Evolutionary conservation across 2,329 filamentous ascomycete species (phyloP), one percentile per base, ranked within the genome.

Genomic region (Fusarium sp.): DNA sequence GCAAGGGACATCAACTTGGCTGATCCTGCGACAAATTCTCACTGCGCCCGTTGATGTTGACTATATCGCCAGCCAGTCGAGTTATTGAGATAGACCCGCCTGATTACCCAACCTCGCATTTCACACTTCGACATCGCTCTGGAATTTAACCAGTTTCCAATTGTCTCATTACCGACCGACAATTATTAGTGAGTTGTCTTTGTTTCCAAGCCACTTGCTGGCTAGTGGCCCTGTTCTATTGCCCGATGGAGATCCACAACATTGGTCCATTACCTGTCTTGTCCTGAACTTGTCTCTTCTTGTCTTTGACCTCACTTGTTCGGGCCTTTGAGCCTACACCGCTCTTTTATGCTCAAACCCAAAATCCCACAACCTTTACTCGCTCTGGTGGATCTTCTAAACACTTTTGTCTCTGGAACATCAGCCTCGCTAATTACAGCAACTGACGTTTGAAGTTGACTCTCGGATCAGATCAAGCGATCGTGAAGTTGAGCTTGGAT

Each of bases 301-400:
- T 52, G 62, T 62, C 56, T 65, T 63, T 58, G 52, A 64, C 64
- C 51, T 73, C 51, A 62, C 64, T 65, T 44, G 64, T 71, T 69
- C 44, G 53, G 65, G 56, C 58, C 66, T 64, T 58, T 42, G 60
- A 49, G 67, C 46, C 71, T 70, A 70, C 73, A 75, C 73, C 73
- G 73, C 73, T 75, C 58, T 74, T 75, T 75, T 62, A 69, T 62
- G 21, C 54, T 68, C 55, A 67, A 67, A 71, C 65, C 62, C 63
- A 62, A 68, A 70, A 65, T 69, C 67, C 43, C 49, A 58, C 44
- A 51, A 57, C 58, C 65, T 58, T 70, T 62, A 59, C 60, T 65
- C 30, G 18, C 56, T 62, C 45, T 52, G 42, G 67, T 71, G 58
- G 69, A 74, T 74, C 46, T 50, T 62, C 53, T 50, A 54, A 43